Percentiles rank a stretch among this genome's conserved stretches.
phyloP scores from a whole-genome alignment of 2,329 filamentous ascomycete genomes.

The Aspergillus phoenicis region DNA sequence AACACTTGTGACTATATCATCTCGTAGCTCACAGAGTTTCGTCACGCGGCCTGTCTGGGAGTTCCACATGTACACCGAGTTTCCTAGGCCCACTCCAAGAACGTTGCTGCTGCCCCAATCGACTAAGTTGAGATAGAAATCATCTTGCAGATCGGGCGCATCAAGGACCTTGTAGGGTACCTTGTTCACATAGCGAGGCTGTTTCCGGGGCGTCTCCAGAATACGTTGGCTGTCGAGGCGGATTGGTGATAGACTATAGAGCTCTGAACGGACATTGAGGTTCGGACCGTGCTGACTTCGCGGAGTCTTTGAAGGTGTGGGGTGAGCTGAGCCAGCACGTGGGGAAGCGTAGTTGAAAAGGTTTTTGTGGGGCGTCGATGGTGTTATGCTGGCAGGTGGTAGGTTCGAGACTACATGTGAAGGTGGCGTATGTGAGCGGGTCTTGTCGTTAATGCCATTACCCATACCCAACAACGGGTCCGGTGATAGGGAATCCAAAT shows the following conservation, averaged over 20 bases:
- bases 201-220: conserved; percentile 84
- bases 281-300: conserved; percentile 86
- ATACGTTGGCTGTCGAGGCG: conserved; percentile 91
- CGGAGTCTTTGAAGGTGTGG: conserved; percentile 85
- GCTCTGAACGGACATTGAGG: conserved; percentile 83
- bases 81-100: conserved; percentile 86
- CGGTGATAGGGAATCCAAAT: conserved; percentile 64
- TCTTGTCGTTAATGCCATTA: conserved; percentile 63
- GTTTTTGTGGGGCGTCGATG: conserved; percentile 96
- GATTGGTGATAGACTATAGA: conserved; percentile 94
- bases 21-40: conserved; percentile 87
- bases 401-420: conserved; percentile 64
- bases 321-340: conserved; percentile 73
- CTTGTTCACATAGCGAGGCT: conserved; percentile 88
- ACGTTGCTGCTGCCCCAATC: conserved; percentile 98
- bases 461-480: conserved; percentile 53
- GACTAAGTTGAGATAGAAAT: conserved; percentile 96
- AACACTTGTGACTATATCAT: conserved; percentile 94
- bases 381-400: conserved; percentile 75
- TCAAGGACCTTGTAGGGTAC: conserved; percentile 98
- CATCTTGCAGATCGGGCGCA: conserved; percentile 91
- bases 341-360: conserved; percentile 90
- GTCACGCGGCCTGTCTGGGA: conserved; percentile 87
- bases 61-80: conserved; percentile 98
- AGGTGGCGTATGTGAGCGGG: conserved; percentile 79